Evolutionary conservation across 1,284 basidiomycete genomes (phyloP), one percentile per base, ranked within the genome.

Genomic region (Stygiomarasmius scandens): DNA sequence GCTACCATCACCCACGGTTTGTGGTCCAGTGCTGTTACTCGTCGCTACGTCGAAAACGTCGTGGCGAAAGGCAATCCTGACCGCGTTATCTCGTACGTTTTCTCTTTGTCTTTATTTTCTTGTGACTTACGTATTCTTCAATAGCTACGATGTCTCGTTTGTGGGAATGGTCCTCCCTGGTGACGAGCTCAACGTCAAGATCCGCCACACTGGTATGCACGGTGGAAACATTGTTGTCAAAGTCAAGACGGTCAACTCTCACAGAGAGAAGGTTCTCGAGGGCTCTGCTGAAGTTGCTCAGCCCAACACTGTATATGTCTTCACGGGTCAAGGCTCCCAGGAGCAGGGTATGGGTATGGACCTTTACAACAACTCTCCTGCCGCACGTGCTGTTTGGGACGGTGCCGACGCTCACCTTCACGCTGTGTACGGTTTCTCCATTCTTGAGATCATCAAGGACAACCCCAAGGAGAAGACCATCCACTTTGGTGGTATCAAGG

Each of bases 341-440:
- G 96, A 99, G 75, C 89, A 91, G 49, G 95, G 96, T 38, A 99
- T 99, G 96, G 96, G 97, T 44, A 98, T 99, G 96, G 96, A 98
- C 67, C 84, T 99, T 2, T 99, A 98, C 83, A 90, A 87, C 73
- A 86, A 78, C 64, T 98, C 95, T 11, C 89, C 93, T 44, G 95
- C 96, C 38, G 97, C 96, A 61, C 92, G 92, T 65, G 91, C 93
- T 49, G 95, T 98, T 55, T 99, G 96, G 96, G 96, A 99, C 61
- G 90, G 90, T 57, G 96, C 96, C 53, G 96, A 99, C 69, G 84
- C 86, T 23, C 96, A 99, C 73, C 79, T 99, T 61, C 90, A 92
- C 57, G 90, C 93, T 32, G 93, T 96, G 14, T 96, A 98, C 72
- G 96, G 95, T 45, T 98, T 99, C 82, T 97, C 95, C 1, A 98